phyloP scores from a whole-genome alignment of 352 stramenopile species.

The Phytophthora idaei region DNA sequence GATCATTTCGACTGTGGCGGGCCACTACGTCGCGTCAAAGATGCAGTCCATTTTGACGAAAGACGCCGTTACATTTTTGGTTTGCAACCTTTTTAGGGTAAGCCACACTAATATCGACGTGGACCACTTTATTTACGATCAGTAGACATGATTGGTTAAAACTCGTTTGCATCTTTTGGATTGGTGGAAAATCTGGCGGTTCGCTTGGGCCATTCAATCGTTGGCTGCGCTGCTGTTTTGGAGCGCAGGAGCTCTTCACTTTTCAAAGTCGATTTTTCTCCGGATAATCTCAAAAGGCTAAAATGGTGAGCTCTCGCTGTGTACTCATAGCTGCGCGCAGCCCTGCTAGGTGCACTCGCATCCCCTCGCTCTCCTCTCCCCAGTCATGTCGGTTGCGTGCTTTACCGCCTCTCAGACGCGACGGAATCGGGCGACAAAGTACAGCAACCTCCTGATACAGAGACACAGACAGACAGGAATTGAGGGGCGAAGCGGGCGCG shows the following conservation, averaged over 20 bases:
- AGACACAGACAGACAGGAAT: slow-evolving; percentile 17
- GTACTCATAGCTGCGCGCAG: not conserved
- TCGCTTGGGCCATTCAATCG: slow-evolving; percentile 66
- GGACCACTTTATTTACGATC: not conserved
- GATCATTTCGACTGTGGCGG: slow-evolving; percentile 39
- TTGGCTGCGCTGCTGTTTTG: slow-evolving; percentile 32
- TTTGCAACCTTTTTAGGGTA: not conserved
- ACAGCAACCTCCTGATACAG: not conserved
- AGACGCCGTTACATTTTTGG: slow-evolving; percentile 57
- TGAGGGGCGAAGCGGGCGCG: slow-evolving; percentile 1
- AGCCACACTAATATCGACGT: not conserved
- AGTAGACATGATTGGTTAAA: slow-evolving; percentile 22
- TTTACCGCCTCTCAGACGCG: not conserved
- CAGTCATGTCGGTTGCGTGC: slow-evolving; percentile 4
- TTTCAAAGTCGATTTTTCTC: slow-evolving; percentile 84
- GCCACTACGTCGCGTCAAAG: slow-evolving; percentile 4
- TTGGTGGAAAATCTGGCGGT: slow-evolving; percentile 48
- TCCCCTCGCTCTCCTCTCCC: slow-evolving; percentile 16
- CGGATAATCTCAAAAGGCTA: slow-evolving; percentile 68
- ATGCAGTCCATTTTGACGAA: not conserved
- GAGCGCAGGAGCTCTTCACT: slow-evolving; percentile 41
- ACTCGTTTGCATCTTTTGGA: not conserved
- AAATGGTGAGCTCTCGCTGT: slow-evolving; percentile 58
- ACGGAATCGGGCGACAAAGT: not conserved
- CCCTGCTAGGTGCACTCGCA: not conserved